Conservation (phyloP, 2,329 filamentous ascomycete genomes). For the Dothideomycetes sp. region DNA sequence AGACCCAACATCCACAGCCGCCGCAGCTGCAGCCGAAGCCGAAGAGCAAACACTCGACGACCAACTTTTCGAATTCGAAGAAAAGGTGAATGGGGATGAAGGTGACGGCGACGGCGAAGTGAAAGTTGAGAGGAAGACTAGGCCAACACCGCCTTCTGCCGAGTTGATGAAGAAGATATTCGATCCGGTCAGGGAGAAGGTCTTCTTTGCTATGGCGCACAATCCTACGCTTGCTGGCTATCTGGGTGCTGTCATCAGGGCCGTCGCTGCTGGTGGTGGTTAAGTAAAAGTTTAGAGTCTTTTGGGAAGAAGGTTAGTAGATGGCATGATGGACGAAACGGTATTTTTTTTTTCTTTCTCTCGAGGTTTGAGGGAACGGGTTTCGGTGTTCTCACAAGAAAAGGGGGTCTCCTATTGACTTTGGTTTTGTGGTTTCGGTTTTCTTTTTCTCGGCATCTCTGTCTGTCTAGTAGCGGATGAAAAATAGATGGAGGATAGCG, state of each 20-base stretch:
- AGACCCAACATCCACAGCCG: constrained; percentile 16
- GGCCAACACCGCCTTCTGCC: constrained; percentile 31
- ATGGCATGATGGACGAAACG: not conserved
- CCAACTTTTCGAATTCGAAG: not conserved
- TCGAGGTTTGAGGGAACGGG: too few species aligned
- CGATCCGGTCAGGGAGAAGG: constrained; percentile 52
- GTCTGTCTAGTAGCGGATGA: too few species aligned
- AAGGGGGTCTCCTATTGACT: too few species aligned
- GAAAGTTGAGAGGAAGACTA: constrained; percentile 40
- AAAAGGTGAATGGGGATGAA: constrained; percentile 48
- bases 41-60: not conserved
- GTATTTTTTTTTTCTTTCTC: too few species aligned
- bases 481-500: too few species aligned
- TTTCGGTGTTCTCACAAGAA: too few species aligned
- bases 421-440: too few species aligned
- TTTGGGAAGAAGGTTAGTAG: too few species aligned
- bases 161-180: constrained; percentile 57
- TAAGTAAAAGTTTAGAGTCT: constrained; percentile 18
- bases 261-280: constrained; percentile 23
- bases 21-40: not conserved
- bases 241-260: constrained; percentile 18
- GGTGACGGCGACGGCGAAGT: constrained; percentile 46
- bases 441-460: too few species aligned
- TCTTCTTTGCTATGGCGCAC: constrained; percentile 62
- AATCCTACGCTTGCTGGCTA: constrained; percentile 42